Evolutionary conservation across 495 filamentous ascomycete genomes (phyloP), one percentile per base, ranked within the genome.

Genomic region (Lichenothelia convexa): DNA sequence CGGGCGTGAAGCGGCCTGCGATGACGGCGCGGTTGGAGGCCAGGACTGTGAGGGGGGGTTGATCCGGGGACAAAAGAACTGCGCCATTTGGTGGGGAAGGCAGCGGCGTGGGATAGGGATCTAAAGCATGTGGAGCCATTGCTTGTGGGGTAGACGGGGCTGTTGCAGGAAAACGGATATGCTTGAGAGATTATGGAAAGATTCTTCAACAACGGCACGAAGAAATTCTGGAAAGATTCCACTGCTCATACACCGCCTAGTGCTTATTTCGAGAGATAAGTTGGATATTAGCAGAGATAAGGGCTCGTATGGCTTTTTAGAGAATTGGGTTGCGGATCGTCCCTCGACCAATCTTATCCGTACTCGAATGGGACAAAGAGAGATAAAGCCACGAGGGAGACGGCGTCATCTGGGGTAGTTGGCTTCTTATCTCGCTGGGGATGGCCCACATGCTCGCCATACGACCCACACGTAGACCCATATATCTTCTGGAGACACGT

Each of bases 1-100:
- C 70, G 21, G 77, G 65, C 6, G 74, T 85, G 53, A 93, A 56
- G 43, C 64, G 56, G 44, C 70, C 69, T 21, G 68, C 62, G 39
- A 79, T 53, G 23, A 97, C 71, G 26, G 81, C 78, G 42, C 84
- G 72, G 2, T 76, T 77, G 4, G 87, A 94, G 32, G 77, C 74
- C 38, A 95, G 67, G 42, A 94, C 84, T 21, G 65, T 68, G 50
- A 78, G 70, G 11, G 51, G 39, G 32, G 44, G 36, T 3, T 1
- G 18, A 37, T 7, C 51, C 59, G 45, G 31, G 45, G 44, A 45
- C 32, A 13, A 2, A 9, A 11, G 24, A 11, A 13, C 2, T 29
- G 9, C 24, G 15, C 15, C 15, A 13, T 9, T 13, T 18, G 19
- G 16, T 12, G n/a, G 17, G 8, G 31, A 18, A 18, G 9, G 19